Conservation (phyloP, 305 asterid genomes). For the Ajuga reptans region DNA sequence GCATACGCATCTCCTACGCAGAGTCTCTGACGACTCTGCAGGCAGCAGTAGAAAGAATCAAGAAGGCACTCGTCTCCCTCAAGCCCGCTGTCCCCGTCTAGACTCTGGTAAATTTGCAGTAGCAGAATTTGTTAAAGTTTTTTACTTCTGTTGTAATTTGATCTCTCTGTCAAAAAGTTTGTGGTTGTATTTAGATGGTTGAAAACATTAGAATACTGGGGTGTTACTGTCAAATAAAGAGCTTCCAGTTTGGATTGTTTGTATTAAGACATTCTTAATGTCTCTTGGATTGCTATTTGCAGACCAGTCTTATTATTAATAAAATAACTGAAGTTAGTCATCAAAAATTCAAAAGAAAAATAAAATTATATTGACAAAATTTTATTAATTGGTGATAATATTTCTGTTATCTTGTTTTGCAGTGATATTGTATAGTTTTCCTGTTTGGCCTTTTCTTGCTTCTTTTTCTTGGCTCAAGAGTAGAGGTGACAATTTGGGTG, state of each 20-base stretch:
- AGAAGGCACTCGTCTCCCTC: slow-evolving; percentile 44
- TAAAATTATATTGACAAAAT: neutral
- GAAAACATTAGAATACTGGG: neutral
- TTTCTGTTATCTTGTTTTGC: no score
- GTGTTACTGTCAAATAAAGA: neutral
- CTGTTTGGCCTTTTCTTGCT: no score
- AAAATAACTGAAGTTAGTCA: no score
- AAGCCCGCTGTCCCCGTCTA: slow-evolving; percentile 44
- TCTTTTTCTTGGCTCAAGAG: no score
- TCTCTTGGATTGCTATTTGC: neutral
- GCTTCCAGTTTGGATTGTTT: neutral
- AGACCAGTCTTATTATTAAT: neutral
- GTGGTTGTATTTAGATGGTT: slow-evolving; percentile 13
- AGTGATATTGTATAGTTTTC: no score
- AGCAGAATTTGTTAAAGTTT: neutral
- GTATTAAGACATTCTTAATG: neutral
- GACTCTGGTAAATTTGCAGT: neutral
- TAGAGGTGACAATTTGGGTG: no score
- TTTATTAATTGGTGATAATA: no score
- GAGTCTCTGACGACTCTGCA: slow-evolving; percentile 57
- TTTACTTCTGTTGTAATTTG: slow-evolving; percentile 4
- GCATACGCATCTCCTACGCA: slow-evolving; percentile 87
- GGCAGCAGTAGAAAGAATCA: slow-evolving; percentile 61
- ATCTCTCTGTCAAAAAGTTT: neutral
- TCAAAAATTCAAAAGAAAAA: neutral